phyloP scores from a whole-genome alignment of 2,329 filamentous ascomycete species.

The Byssochlamys sp. region DNA sequence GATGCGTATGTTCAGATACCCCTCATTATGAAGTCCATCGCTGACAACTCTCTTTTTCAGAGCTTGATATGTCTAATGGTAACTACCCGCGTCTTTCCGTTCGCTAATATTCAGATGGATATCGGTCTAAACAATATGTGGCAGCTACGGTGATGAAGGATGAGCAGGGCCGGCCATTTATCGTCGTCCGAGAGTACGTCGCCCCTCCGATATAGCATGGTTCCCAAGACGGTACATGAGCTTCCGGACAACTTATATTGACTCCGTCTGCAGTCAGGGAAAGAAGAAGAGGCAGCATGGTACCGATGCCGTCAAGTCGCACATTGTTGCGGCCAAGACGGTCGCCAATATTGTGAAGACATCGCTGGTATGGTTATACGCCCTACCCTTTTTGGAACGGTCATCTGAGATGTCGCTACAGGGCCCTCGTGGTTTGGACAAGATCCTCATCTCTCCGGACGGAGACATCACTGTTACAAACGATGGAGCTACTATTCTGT shows the following conservation, averaged over 20 bases:
- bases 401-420: constrained; percentile 17
- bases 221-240: not conserved
- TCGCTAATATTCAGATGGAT: constrained; percentile 14
- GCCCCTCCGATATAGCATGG: not conserved
- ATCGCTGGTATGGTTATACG: constrained; percentile 55
- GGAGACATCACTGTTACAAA: constrained; percentile 99
- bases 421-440: constrained; percentile 91
- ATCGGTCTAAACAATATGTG: constrained; percentile 6
- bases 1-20: constrained; percentile 36
- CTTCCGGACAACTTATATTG: constrained; percentile 6
- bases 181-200: constrained; percentile 90
- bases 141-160: constrained; percentile 77
- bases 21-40: constrained; percentile 24
- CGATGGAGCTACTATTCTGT: constrained; percentile 92
- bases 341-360: constrained; percentile 96
- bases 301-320: constrained; percentile 93
- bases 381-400: not conserved
- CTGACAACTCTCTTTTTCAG: constrained; percentile 23
- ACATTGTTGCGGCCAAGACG: constrained; percentile 91
- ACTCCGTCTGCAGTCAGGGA: constrained; percentile 58
- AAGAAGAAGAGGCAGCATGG: constrained; percentile 96
- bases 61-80: constrained; percentile 43
- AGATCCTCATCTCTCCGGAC: constrained; percentile 96
- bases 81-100: constrained; percentile 5
- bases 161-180: constrained; percentile 93